Evolutionary conservation across 2,329 filamentous ascomycete species (phyloP), one percentile per base, ranked within the genome.

Genomic region (Rhynchosporium graminicola): DNA sequence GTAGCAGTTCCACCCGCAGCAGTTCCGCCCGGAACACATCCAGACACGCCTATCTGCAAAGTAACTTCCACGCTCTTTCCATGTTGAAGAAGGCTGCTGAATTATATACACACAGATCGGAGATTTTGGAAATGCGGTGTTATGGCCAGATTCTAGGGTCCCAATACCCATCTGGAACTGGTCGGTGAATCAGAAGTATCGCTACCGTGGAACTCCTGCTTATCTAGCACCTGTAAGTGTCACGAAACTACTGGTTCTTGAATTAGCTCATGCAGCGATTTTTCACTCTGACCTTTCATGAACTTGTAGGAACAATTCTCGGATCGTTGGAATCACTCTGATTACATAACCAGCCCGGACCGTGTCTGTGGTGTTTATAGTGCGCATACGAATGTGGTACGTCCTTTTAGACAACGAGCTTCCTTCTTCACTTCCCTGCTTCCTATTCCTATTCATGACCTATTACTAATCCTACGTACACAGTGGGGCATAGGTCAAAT

Each of bases 401-500:
- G 29, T 51, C 7, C 2, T 7, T 1, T 51, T 8, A 6, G 2
- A 45, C n/a, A 7, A n/a, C 13, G n/a, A 7, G 7, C 1, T 15
- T 45, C 13, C 13, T n/a, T 45, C 7, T 6, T 6, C n/a, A 3
- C 40, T 33, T 20, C 7, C 13, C 36, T n/a, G 9, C 57, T n/a
- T 55, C 47, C 54, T 40, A 59, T 15, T 47, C 26, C 20, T 4
- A n/a, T 3, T 59, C 15, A n/a, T 26, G 36, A 40, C 13, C 26
- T 26, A 26, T 5, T 13, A 47, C 40, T n/a, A 47, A 63, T 20
- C 20, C 6, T 60, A 43, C n/a, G 6, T 2, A 4, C 8, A 2
- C 12, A 51, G 48, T 51, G 28, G 61, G 45, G 48, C 7, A 50
- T 63, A 31, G 61, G 61, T 2, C 9, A 28, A 7, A 36, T 56